Evolutionary conservation across 1,284 basidiomycete genomes (phyloP).

Genomic region (Ceratobasidium sp.): DNA sequence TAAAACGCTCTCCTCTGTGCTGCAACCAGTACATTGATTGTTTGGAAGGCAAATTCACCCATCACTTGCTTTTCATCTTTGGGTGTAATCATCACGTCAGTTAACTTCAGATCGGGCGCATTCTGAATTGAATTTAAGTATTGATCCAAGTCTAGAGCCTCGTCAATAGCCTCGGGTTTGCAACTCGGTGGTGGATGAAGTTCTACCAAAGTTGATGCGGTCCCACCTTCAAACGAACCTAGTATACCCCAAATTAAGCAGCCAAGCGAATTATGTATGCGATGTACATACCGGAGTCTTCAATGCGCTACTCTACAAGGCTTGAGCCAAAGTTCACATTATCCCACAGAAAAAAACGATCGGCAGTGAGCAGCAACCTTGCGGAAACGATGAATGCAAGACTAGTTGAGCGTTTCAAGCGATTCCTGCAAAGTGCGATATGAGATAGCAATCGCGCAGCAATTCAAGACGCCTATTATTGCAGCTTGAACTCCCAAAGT

Average conservation of each 20-base stretch:
- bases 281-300: neutral
- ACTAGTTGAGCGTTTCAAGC: neutral
- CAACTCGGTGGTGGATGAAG: conserved; percentile 1
- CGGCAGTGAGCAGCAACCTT: neutral
- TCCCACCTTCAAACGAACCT: conserved; percentile 4
- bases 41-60: neutral
- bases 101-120: neutral
- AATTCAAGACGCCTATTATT: neutral
- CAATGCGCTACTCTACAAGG: neutral
- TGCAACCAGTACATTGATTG: neutral
- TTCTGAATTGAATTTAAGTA: neutral
- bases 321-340: neutral
- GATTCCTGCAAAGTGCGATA: neutral
- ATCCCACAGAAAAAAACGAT: conserved; percentile 2
- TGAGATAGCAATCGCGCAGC: neutral
- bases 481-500: neutral
- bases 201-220: neutral
- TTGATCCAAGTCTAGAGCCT: neutral
- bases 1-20: neutral
- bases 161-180: neutral
- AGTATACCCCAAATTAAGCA: neutral
- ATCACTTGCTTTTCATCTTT: neutral
- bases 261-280: neutral
- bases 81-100: neutral
- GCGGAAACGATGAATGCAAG: neutral